Percentiles rank a stretch among this genome's conserved stretches.
These are phyloP conservation scores for Colletotrichum incanum DNA, from an alignment of 2,329 filamentous ascomycete genomes.

Conservation along the genomic window DNA sequence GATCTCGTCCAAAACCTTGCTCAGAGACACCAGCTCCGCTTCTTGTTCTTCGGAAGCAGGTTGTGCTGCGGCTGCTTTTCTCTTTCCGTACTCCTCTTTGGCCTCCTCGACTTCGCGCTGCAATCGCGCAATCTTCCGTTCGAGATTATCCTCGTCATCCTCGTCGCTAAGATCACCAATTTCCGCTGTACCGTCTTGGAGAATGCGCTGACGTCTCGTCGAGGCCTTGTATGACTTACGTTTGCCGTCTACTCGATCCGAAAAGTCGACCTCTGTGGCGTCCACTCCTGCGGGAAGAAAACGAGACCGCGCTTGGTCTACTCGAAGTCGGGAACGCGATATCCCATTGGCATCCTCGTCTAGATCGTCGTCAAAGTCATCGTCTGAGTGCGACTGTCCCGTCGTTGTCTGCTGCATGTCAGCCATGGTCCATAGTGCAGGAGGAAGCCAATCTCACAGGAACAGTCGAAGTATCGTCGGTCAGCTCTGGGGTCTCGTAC, in stretches of 20 bases:
- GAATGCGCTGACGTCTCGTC: slow-evolving; percentile 75
- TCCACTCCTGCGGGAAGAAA: slow-evolving; percentile 86
- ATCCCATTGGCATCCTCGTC: slow-evolving; percentile 78
- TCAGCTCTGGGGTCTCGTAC: slow-evolving; percentile 95
- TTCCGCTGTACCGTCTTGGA: slow-evolving; percentile 76
- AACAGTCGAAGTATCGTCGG: slow-evolving; percentile 89
- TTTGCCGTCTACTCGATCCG: slow-evolving; percentile 87
- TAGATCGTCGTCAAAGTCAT: slow-evolving; percentile 74
- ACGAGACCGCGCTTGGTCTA: slow-evolving; percentile 83
- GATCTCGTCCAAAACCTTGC: slow-evolving; percentile 80
- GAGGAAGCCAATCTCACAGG: slow-evolving; percentile 72
- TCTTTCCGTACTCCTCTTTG: slow-evolving; percentile 73
- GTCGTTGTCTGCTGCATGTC: slow-evolving; percentile 66
- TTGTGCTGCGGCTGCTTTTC: slow-evolving; percentile 62
- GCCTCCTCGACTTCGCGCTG: slow-evolving; percentile 86
- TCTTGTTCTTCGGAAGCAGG: slow-evolving; percentile 59
- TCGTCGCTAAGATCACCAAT: slow-evolving; percentile 83
- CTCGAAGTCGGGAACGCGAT: slow-evolving; percentile 81
- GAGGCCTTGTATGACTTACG: slow-evolving; percentile 87
- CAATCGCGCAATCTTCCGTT: slow-evolving; percentile 85
- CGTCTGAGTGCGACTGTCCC: slow-evolving; percentile 71
- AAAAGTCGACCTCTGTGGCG: slow-evolving; percentile 86
- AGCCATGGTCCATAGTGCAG: slow-evolving; percentile 17
- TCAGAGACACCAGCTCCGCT: slow-evolving; percentile 78
- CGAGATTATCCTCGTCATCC: slow-evolving; percentile 78